phyloP scores from a whole-genome alignment of 78 protist genomes.

The Diacronema lutheri region DNA sequence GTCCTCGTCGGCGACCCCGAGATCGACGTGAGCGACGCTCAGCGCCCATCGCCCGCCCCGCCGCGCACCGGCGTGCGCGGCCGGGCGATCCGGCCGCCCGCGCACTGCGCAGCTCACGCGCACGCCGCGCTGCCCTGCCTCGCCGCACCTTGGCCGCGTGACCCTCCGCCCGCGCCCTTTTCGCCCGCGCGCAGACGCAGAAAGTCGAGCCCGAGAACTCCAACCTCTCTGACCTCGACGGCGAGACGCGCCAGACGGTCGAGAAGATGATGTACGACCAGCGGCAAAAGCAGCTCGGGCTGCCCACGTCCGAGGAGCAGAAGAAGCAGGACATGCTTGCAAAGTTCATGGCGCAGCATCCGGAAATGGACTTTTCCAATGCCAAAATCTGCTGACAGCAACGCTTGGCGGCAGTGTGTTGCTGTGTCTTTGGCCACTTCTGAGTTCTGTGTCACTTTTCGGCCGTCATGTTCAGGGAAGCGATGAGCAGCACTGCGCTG shows the following conservation, averaged over 20 bases:
- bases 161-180: no score
- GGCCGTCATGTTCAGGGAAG: no score
- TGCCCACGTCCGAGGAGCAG: constrained; percentile 64
- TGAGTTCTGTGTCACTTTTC: no score
- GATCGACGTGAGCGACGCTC: constrained; percentile 30
- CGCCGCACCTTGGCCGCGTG: no score
- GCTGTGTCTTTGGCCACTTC: no score
- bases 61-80: no score
- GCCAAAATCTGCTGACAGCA: constrained; percentile 37
- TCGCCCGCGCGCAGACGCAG: neutral
- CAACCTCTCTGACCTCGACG: constrained; percentile 61
- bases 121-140: no score
- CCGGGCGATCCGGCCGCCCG: no score
- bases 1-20: constrained; percentile 39
- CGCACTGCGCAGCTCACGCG: no score
- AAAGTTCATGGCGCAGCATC: constrained; percentile 54
- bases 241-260: constrained; percentile 58
- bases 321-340: constrained; percentile 56
- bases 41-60: no score
- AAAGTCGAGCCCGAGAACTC: constrained; percentile 67
- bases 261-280: constrained; percentile 76
- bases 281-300: constrained; percentile 55
- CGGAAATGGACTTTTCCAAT: constrained; percentile 49
- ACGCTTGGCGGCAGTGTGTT: no score
- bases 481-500: no score